These are phyloP conservation scores for Sphaerulina vaccinii DNA, from an alignment of 2,329 filamentous ascomycete species.

Conservation along the genomic window DNA sequence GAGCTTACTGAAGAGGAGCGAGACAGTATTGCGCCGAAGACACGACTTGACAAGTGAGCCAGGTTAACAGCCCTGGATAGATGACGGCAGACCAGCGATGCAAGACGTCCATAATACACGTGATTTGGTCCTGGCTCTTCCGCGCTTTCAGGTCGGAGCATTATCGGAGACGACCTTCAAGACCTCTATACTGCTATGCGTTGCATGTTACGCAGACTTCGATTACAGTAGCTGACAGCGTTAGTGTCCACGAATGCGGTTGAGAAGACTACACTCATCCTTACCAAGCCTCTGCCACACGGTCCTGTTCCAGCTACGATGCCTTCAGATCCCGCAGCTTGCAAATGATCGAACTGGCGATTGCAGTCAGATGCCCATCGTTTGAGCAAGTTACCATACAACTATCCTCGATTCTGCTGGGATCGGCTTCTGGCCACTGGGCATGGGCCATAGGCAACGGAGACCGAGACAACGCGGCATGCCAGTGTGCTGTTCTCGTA, in stretches of 20 bases:
- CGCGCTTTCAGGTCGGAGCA: not conserved
- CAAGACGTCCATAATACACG: not conserved
- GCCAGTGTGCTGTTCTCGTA: too few relatives aligned
- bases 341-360: too few relatives aligned
- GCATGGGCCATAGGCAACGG: not conserved
- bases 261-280: too few relatives aligned
- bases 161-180: not conserved
- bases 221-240: not conserved
- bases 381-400: too few relatives aligned
- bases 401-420: too few relatives aligned
- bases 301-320: too few relatives aligned
- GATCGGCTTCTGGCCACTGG: too few relatives aligned
- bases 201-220: not conserved
- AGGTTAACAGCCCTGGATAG: not conserved
- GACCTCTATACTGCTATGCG: not conserved
- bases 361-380: too few relatives aligned
- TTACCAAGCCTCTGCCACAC: too few relatives aligned
- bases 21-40: constrained; percentile 14
- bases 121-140: not conserved
- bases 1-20: constrained; percentile 26
- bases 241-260: not conserved
- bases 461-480: too few relatives aligned
- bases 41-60: constrained; percentile 6
- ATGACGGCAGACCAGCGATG: constrained; percentile 16
- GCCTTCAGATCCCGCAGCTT: too few relatives aligned